Conservation (phyloP, 805 yeast species). For the Lachancea lanzarotensis region DNA sequence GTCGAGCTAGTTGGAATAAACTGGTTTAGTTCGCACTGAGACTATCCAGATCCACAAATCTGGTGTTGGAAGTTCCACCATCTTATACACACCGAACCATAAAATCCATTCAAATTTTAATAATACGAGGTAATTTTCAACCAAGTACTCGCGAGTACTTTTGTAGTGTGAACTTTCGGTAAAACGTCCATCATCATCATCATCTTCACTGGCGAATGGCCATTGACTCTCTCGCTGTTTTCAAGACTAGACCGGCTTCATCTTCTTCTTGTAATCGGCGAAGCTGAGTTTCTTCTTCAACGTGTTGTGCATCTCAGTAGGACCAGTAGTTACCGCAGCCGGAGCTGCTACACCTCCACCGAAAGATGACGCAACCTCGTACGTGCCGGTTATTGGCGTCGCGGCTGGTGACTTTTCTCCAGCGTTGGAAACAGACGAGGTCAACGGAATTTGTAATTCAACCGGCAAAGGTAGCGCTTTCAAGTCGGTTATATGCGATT, state of each 20-base stretch:
- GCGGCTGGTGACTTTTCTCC: not conserved
- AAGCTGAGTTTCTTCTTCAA: conserved; percentile 31
- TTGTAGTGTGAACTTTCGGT: too few relatives aligned
- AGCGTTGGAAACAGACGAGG: not conserved
- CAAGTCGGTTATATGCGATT: conserved; percentile 19
- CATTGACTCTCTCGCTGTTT: too few relatives aligned
- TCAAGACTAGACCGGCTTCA: conserved; percentile 11
- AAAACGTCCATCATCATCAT: too few relatives aligned
- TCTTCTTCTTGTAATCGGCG: conserved; percentile 34
- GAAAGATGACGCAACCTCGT: not conserved
- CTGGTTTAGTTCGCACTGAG: too few relatives aligned
- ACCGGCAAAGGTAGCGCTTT: conserved; percentile 22
- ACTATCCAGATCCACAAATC: too few relatives aligned
- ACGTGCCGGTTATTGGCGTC: too few relatives aligned
- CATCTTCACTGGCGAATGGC: too few relatives aligned
- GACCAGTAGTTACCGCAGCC: not conserved
- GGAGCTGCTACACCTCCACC: not conserved
- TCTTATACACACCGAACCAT: too few relatives aligned
- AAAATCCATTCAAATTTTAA: not conserved
- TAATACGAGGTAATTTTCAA: not conserved
- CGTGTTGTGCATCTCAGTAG: conserved; percentile 2
- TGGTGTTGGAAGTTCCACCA: too few relatives aligned
- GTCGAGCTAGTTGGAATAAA: not conserved
- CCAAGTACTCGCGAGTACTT: not conserved
- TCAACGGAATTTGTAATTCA: conserved; percentile 2